A percentile compares a stretch with the other conserved stretches of the same genome.
These are phyloP conservation scores for Cryoendolithus antarcticus DNA, from an alignment of 2,329 filamentous ascomycete genomes.

Conservation along the genomic window DNA sequence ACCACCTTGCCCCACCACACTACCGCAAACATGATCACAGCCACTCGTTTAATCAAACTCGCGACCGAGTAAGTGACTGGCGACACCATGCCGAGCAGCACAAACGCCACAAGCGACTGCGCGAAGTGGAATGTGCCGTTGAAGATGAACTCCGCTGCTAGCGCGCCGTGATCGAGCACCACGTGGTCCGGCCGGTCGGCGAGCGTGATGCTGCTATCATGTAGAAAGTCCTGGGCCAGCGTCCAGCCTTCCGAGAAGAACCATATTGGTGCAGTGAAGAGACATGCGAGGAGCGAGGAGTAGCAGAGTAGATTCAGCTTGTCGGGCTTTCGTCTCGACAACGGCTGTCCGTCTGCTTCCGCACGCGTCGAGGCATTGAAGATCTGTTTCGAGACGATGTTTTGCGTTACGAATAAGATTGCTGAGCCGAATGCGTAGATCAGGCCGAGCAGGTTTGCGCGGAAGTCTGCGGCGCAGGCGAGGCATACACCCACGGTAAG, in stretches of 20 bases:
- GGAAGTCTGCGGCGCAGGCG: conserved; percentile 85
- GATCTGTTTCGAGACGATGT: conserved; percentile 94
- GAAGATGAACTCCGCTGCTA: conserved; percentile 79
- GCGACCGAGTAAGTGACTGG: conserved; percentile 97
- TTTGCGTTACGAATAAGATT: conserved; percentile 91
- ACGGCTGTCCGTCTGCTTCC: conserved; percentile 57
- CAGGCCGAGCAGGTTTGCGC: conserved; percentile 83
- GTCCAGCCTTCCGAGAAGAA: conserved; percentile 76
- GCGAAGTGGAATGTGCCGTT: conserved; percentile 95
- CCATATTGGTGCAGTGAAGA: conserved; percentile 85
- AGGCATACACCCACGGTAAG: conserved; percentile 91
- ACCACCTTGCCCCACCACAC: conserved; percentile 92
- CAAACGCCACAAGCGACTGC: conserved; percentile 90
- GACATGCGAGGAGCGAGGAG: conserved; percentile 83
- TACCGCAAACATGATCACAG: conserved; percentile 89
- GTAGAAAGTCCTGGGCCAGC: conserved; percentile 64
- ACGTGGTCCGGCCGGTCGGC: conserved; percentile 56
- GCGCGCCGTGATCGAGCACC: conserved; percentile 49
- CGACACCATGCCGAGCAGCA: conserved; percentile 82
- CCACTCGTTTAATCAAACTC: conserved; percentile 90
- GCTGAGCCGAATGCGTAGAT: conserved; percentile 80
- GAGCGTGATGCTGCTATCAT: conserved; percentile 67
- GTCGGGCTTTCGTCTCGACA: conserved; percentile 68
- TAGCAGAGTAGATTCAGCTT: conserved; percentile 96
- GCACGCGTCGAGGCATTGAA: conserved; percentile 88